Conservation (phyloP, 345 rosid genomes). For the rapeseed (Brassica napus) region Da-Ae NC_063452.1:11872501-11873000, state of each 20-base stretch:
- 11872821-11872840: conserved; percentile 33
- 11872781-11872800: conserved; percentile 43
- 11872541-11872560: no score
- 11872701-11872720: conserved; percentile 4
- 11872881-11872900: conserved; percentile 62
- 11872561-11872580: no score
- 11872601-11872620: no score
- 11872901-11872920: conserved; percentile 55
- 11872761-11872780: conserved; percentile 48
- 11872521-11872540: no score
- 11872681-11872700: not conserved
- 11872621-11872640: no score
- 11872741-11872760: not conserved
- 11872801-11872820: conserved; percentile 44
- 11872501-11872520: no score
- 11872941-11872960: conserved; percentile 61
- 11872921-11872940: conserved; percentile 49
- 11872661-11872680: no score
- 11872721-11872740: not conserved
- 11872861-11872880: conserved; percentile 70
- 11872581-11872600: no score
- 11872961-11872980: conserved; percentile 91
- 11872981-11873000: conserved; percentile 75
- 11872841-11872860: conserved; percentile 66
- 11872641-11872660: no score